Evolutionary conservation across 805 yeast genomes (phyloP), one percentile per base, ranked within the genome.

Genomic region (Suhomyces faveliae): DNA sequence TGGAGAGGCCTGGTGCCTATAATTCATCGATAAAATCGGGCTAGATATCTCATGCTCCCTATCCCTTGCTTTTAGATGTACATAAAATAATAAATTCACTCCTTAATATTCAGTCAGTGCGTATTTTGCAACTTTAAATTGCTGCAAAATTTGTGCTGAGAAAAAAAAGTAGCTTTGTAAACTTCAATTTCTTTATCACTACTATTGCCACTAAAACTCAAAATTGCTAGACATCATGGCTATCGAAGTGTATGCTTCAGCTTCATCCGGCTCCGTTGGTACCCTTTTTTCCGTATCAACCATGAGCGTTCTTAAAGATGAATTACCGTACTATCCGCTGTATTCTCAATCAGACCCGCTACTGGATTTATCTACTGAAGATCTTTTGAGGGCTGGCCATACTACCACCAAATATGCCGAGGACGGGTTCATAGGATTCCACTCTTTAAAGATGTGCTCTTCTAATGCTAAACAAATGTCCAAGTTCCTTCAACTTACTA

Each of bases 381-480:
- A 64, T 22, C 49, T 66, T 13, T 42, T 66, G 7, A 29, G 15
- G 4, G 55, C 58, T 43, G 62, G 62, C 4, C 54, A 54, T 27
- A 49, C 30, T 2, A 57, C 22, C 12, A 46, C 53, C 9, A 61
- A 57, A 29, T 50, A 25, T 15, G 47, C 65, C 3, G 40, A 38
- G 15, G 74, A 68, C 56, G 74, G 67, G 11, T 56, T 72, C 48
- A 24, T 64, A 6, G 79, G 77, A n/a, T 87, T 84, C 59, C 83
- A 80, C 64, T 84, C 84, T 56, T 73, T 87, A 3, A 84, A 85
- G 11, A 80, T 85, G 74, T 85, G 83, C 51, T 85, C 84, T 10
- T 78, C 88, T n/a, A 86, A 87, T 53, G 87, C 92, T 20, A 81
- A 79, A 50, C 80, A 80, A 51, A 70, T 81, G 40, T 84, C 95